Evolutionary conservation across 345 rosid species (phyloP).

Genomic region (Syzygium aromaticum): DNA sequence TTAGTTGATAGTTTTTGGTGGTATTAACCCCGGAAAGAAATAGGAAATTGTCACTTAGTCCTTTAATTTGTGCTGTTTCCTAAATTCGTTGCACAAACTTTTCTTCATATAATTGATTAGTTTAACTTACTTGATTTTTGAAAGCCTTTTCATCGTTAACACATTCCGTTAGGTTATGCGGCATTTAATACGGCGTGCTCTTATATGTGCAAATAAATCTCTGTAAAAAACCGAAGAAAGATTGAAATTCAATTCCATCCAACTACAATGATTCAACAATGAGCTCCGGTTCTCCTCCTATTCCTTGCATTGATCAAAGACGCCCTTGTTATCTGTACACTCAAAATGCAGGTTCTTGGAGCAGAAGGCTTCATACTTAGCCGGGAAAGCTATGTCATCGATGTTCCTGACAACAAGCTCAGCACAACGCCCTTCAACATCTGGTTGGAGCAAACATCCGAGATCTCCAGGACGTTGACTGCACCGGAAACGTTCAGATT

Average conservation of each 20-base stretch:
- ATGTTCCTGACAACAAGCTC: conserved; percentile 38
- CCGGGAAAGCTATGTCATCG: conserved; percentile 42
- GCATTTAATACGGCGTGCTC: accelerated
- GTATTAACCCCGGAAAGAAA: background rate
- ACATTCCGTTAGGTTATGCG: background rate
- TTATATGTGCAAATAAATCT: background rate
- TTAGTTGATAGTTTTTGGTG: background rate
- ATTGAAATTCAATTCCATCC: background rate
- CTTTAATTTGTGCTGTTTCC: background rate
- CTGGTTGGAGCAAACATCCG: conserved; percentile 42
- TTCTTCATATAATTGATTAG: background rate
- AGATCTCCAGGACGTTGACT: conserved; percentile 50
- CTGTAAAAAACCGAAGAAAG: background rate
- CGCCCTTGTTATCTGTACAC: conserved; percentile 58
- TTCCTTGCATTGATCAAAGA: conserved; percentile 33
- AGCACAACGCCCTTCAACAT: conserved; percentile 37
- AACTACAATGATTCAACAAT: background rate
- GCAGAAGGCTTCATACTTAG: conserved; percentile 50
- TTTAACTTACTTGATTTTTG: background rate
- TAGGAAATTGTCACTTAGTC: background rate
- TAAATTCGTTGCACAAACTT: background rate
- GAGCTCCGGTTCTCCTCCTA: conserved; percentile 5
- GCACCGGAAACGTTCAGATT: conserved; percentile 30
- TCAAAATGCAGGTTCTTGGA: conserved; percentile 38
- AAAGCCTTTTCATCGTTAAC: background rate